Percentiles rank a stretch among this genome's conserved stretches.
Conservation (phyloP, 148 eudicot genomes). For the Vaccinium macrocarpon region DNA sequence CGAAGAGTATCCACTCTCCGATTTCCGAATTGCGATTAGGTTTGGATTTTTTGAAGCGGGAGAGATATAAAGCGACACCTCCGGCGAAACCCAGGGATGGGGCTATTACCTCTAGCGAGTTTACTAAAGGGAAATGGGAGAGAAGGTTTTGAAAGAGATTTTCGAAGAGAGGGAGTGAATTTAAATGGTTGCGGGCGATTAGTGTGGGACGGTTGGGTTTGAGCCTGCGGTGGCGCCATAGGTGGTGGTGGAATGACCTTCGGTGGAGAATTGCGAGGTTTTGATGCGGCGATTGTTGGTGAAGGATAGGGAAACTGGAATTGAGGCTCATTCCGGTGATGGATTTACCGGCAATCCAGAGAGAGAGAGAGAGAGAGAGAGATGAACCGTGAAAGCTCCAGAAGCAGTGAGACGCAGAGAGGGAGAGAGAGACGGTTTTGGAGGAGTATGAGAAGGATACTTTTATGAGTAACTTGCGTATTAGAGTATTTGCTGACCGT, state of each 20-base stretch:
- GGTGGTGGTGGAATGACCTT: slow-evolving; percentile 9
- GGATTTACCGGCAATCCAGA: not conserved
- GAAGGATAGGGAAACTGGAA: not conserved
- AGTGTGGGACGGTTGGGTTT: slow-evolving; percentile 13
- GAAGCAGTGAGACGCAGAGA: too few relatives aligned
- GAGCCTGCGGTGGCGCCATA: slow-evolving; percentile 28
- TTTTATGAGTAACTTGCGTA: too few relatives aligned
- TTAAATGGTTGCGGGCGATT: slow-evolving; percentile 8
- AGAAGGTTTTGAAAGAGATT: slow-evolving; percentile 21
- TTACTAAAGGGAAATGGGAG: slow-evolving; percentile 34
- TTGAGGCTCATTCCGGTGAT: not conserved
- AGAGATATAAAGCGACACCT: slow-evolving; percentile 40
- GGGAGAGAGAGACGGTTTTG: too few relatives aligned
- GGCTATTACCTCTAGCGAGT: slow-evolving; percentile 34
- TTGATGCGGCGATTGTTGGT: not conserved
- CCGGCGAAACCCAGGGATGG: slow-evolving; percentile 55
- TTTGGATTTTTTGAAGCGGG: slow-evolving; percentile 4
- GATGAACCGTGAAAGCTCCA: too few relatives aligned
- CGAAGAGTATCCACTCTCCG: slow-evolving; percentile 74
- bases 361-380: not conserved
- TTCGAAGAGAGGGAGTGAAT: slow-evolving; percentile 21
- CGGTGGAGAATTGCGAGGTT: not conserved
- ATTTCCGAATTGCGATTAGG: slow-evolving; percentile 9
- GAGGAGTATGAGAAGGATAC: too few relatives aligned
- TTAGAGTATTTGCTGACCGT: too few relatives aligned